Evolutionary conservation across 1,284 basidiomycete species (phyloP), one percentile per base, ranked within the genome.

Genomic region (Porogramme epimiltina): DNA sequence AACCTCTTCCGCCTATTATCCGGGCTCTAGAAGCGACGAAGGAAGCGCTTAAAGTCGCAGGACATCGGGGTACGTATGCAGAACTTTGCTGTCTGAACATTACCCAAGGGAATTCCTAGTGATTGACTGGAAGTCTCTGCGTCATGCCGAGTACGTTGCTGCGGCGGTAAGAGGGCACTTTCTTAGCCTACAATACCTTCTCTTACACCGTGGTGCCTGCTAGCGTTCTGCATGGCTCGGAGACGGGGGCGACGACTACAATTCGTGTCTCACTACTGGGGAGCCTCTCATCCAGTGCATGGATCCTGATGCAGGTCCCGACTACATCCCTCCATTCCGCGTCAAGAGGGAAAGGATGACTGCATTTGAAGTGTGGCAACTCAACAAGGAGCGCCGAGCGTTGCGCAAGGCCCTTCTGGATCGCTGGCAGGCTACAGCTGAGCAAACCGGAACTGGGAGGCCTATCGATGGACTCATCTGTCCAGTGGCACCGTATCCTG

Each of bases 401-500:
- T 45, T 82, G 15, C 71, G 82, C 19, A 73, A 78, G 56, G 70
- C 67, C 25, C 78, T 85, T 57, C 68, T 85, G 20, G 75, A 80
- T 45, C 73, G 78, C 47, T 88, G 85, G 86, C 73, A 81, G 47
- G 71, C 69, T 3, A 85, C 82, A 0, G 59, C 57, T 10, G 56
- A 53, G 0, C 49, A 58, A 13, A 87, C 84, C 0, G 77, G 76
- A 2, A 87, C 85, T 0, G 82, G 82, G 0, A 71, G 86, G 8
- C 82, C 85, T 2, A 73, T 87, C 20, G 85, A 89, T 55, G 83
- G 82, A 0, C 76, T 89, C 42, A 80, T 89, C 33, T 70, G 72
- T 15, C 84, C 84, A 19, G 73, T 73, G 0, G 79, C 79, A 4
- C 73, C 83, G 0, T 79, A 72, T 54, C 65, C 75, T 2, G 81